Conservation (phyloP, 352 stramenopile genomes). For the Phytophthora pini region DNA sequence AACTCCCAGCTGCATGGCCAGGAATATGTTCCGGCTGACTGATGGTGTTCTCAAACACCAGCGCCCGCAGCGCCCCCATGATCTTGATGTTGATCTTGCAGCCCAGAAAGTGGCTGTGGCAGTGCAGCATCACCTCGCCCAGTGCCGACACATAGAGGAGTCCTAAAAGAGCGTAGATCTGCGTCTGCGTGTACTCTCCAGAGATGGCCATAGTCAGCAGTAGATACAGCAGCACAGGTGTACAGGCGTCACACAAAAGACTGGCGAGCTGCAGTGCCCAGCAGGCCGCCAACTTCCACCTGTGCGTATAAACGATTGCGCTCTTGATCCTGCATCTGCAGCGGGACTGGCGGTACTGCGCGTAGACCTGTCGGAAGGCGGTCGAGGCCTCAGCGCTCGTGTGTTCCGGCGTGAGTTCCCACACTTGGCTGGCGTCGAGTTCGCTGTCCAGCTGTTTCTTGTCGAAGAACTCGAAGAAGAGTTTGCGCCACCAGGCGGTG, state of each 20-base stretch:
- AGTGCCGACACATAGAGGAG: conserved; percentile 39
- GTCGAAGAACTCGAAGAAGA: conserved; percentile 52
- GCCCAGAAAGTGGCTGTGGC: conserved; percentile 38
- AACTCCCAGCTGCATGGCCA: conserved; percentile 27
- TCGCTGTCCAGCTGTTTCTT: conserved; percentile 33
- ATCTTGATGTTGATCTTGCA: conserved; percentile 50
- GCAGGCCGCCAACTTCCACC: conserved; percentile 37
- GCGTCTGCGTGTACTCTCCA: conserved; percentile 28
- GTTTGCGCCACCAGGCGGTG: conserved; percentile 49
- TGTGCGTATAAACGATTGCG: conserved; percentile 42
- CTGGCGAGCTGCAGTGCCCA: conserved; percentile 49
- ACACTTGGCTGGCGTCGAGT: conserved; percentile 52
- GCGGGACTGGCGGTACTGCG: conserved; percentile 5
- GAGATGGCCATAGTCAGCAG: conserved; percentile 46
- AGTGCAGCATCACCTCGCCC: conserved; percentile 34
- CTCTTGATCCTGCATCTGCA: conserved; percentile 35
- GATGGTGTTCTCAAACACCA: conserved; percentile 52
- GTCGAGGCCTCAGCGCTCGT: conserved; percentile 45
- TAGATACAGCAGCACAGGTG: conserved; percentile 53
- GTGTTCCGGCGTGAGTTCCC: conserved; percentile 49
- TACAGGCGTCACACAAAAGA: conserved; percentile 44
- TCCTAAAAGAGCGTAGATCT: conserved; percentile 32
- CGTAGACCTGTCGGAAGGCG: conserved; percentile 36
- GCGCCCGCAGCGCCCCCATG: conserved; percentile 34
- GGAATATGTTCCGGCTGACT: conserved; percentile 28